Conservation (phyloP, 208 protist genomes). For the Leishmania major region DNA sequence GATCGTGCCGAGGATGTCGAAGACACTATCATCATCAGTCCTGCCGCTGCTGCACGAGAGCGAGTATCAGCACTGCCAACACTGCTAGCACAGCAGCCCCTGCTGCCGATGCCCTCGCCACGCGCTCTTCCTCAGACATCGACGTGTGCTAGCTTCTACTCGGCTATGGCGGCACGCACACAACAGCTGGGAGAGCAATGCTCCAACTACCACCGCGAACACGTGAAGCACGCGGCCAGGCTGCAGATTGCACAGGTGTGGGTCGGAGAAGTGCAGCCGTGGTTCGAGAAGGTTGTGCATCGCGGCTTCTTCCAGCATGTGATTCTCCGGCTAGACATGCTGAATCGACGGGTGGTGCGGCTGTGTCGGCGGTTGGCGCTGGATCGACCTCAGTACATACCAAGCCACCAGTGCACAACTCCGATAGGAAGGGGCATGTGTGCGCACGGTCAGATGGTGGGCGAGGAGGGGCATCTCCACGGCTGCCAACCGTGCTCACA, state of each 20-base stretch:
- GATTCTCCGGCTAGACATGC: not conserved
- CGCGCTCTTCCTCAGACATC: not conserved
- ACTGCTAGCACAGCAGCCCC: not conserved
- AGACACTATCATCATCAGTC: constrained; percentile 1
- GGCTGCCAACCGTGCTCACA: not conserved
- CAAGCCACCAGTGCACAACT: not conserved
- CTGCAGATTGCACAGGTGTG: constrained; percentile 37
- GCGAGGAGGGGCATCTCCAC: not conserved
- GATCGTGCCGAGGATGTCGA: not conserved
- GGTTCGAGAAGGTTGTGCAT: constrained; percentile 29
- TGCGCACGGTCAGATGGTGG: not conserved
- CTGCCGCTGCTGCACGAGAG: not conserved
- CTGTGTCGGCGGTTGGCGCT: constrained; percentile 23
- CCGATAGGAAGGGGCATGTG: not conserved
- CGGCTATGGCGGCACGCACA: not conserved
- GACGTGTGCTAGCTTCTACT: not conserved
- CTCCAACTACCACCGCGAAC: not conserved
- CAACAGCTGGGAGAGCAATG: constrained; percentile 1
- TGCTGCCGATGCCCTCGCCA: too few relatives aligned
- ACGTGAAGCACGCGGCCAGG: constrained; percentile 24
- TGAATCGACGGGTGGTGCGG: constrained; percentile 16
- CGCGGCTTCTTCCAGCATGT: constrained; percentile 18
- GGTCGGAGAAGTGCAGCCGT: constrained; percentile 31
- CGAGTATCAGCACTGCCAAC: not conserved
- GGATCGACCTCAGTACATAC: constrained; percentile 25